phyloP scores from a whole-genome alignment of 495 filamentous ascomycete genomes.

The Annulohypoxylon nitens region DNA sequence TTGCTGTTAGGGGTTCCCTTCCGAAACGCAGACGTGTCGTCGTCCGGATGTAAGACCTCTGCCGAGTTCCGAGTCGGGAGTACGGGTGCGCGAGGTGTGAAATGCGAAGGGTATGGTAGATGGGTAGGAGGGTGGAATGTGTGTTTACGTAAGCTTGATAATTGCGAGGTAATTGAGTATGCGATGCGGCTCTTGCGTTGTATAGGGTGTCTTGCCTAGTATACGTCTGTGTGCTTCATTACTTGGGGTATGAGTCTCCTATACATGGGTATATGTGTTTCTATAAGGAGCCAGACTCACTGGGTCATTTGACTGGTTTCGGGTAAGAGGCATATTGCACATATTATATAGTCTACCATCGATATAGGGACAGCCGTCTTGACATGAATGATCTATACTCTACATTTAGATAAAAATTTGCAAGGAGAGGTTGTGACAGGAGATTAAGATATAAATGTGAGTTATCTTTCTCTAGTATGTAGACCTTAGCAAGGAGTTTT shows the following conservation, averaged over 20 bases:
- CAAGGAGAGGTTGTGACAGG: too few species aligned
- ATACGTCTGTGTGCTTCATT: background rate
- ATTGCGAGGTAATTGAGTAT: background rate
- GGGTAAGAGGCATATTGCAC: too few species aligned
- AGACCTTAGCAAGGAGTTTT: too few species aligned
- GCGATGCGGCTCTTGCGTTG: background rate
- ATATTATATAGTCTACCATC: too few species aligned
- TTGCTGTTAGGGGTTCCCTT: constrained; percentile 22
- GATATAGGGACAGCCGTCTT: too few species aligned
- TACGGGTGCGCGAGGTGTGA: constrained; percentile 9
- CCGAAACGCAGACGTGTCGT: constrained; percentile 1
- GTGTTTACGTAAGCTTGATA: constrained; percentile 16
- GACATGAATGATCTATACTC: too few species aligned
- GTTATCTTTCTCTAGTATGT: too few species aligned
- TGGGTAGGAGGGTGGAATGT: background rate
- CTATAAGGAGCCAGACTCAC: too few species aligned
- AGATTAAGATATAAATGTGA: too few species aligned
- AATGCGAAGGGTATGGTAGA: background rate
- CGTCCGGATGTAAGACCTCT: constrained; percentile 3
- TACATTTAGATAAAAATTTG: too few species aligned
- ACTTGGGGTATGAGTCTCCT: background rate
- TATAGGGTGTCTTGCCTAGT: background rate
- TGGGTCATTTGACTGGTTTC: too few species aligned
- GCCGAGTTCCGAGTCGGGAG: constrained; percentile 26
- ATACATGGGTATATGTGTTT: too few species aligned